Evolutionary conservation across 768 basidiomycete species (phyloP), one percentile per base, ranked within the genome.

Genomic region (Lentinula boryana): DNA sequence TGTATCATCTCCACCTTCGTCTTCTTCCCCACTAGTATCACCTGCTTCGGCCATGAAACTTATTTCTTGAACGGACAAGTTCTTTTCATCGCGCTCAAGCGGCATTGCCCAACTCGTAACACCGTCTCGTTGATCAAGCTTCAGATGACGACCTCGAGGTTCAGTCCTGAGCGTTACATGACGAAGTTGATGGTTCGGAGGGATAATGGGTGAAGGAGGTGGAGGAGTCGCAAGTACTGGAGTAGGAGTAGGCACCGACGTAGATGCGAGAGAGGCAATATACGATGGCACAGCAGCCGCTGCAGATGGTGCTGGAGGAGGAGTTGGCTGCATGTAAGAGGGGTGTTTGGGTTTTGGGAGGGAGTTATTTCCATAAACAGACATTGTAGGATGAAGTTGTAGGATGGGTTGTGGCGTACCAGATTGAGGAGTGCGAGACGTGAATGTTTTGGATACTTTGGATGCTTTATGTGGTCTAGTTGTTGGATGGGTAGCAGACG

Each of bases 21-120:
- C 85, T 18, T 77, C 81, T 21, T 79, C 83, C 38, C 81, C 82
- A 58, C 80, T 82, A 31, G 83, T 83, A 36, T 80, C 84, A 12
- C 87, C 88, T 18, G 84, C 84, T 12, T 81, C 82, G 32, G 75
- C 76, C 57, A 84, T 64, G 58, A 86, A 86, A 21, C 71, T 72
- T 52, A 90, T 74, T 58, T 83, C 79, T 48, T 74, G 75, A 40
- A 93, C 68, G 60, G 79, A 70, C 16, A 93, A 56, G 2, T 76
- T 78, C 3, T 78, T 79, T 67, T 93, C 91, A 8, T 77, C 79
- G 1, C 75, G 74, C 9, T 76, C 75, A 36, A 92, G 76, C 51
- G 85, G 78, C 70, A 91, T 74, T 4, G 84, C 82, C 91, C 91
- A 93, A 38, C 74, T 82, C 67, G 80, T 84, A 52, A 93, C 91